phyloP scores from a whole-genome alignment of 2,329 filamentous ascomycete genomes.

The Penicillium polonicum region DNA sequence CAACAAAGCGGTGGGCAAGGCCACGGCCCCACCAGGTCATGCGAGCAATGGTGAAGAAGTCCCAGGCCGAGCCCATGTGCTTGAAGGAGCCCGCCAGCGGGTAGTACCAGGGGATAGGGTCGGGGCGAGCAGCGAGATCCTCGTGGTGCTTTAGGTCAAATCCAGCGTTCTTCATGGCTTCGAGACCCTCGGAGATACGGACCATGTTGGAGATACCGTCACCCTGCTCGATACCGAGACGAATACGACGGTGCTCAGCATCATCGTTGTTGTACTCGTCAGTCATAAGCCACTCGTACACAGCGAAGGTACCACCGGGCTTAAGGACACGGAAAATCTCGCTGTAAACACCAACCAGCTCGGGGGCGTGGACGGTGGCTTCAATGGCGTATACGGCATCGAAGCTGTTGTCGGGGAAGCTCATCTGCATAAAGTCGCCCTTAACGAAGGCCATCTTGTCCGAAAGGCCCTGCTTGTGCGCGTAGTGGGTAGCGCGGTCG shows the following conservation, averaged over 20 bases:
- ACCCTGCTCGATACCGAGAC: conserved; percentile 91
- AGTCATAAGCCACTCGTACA: conserved; percentile 99
- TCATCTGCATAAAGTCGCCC: conserved; percentile 99
- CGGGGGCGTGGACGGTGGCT: conserved; percentile 91
- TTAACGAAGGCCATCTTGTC: conserved; percentile 84
- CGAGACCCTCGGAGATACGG: conserved; percentile 73
- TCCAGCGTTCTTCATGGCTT: conserved; percentile 81
- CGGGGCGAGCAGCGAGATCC: conserved; percentile 75
- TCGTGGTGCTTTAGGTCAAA: conserved; percentile 82
- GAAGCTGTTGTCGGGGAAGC: conserved; percentile 86
- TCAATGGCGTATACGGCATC: conserved; percentile 97
- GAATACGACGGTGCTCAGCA: conserved; percentile 80
- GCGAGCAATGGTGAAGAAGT: conserved; percentile 77
- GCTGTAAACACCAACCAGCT: conserved; percentile 85
- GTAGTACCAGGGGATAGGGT: conserved; percentile 89
- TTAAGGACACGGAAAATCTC: conserved; percentile 95
- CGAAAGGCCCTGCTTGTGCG: conserved; percentile 74
- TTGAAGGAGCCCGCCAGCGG: conserved; percentile 80
- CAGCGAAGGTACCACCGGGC: conserved; percentile 91
- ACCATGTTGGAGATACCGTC: conserved; percentile 99
- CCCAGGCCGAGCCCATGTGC: conserved; percentile 75
- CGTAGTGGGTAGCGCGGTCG: conserved; percentile 83
- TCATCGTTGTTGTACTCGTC: conserved; percentile 90
- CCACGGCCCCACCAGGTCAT: conserved; percentile 85
- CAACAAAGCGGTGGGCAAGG: conserved; percentile 73